Percentiles rank a stretch among this genome's conserved stretches.
These are phyloP conservation scores for Claviceps cyperi DNA, from an alignment of 2,329 filamentous ascomycete genomes.

Conservation along the genomic window DNA sequence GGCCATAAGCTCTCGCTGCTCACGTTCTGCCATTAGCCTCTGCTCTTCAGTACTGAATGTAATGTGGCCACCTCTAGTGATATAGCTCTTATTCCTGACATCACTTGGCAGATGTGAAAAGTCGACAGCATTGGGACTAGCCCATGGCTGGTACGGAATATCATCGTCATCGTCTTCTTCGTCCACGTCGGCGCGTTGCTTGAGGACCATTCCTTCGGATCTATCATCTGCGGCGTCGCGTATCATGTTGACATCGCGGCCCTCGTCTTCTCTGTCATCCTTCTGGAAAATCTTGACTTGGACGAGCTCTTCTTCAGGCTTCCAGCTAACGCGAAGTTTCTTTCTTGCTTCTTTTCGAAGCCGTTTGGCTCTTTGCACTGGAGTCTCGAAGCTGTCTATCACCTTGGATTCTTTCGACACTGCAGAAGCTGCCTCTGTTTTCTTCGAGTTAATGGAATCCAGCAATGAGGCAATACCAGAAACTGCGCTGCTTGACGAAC, in stretches of 20 bases:
- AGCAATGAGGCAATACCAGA: constrained; percentile 41
- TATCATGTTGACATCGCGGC: constrained; percentile 51
- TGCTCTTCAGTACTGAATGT: constrained; percentile 41
- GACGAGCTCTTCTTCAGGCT: constrained; percentile 50
- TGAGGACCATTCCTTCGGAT: constrained; percentile 56
- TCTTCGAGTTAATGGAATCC: constrained; percentile 32
- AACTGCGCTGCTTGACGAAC: constrained; percentile 14
- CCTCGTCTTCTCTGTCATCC: constrained; percentile 55
- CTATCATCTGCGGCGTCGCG: constrained; percentile 60
- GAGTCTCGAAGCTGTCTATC: constrained; percentile 45
- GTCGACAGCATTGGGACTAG: constrained; percentile 31
- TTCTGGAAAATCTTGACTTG: constrained; percentile 57
- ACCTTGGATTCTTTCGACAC: constrained; percentile 36
- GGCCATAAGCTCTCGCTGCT: constrained; percentile 46
- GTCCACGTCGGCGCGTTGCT: constrained; percentile 32
- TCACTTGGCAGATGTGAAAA: constrained; percentile 32
- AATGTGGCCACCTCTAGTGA: constrained; percentile 38
- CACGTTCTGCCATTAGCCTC: constrained; percentile 39
- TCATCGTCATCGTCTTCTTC: constrained; percentile 46
- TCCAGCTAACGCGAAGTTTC: constrained; percentile 57
- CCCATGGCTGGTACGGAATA: constrained; percentile 37
- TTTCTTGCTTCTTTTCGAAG: constrained; percentile 59
- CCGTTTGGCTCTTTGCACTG: constrained; percentile 51
- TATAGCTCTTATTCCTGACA: constrained; percentile 32
- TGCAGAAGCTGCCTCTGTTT: constrained; percentile 23